Base-by-base conservation (phyloP, 2,329 filamentous ascomycete species). In the Sarocladiaceae sp. region DNA sequence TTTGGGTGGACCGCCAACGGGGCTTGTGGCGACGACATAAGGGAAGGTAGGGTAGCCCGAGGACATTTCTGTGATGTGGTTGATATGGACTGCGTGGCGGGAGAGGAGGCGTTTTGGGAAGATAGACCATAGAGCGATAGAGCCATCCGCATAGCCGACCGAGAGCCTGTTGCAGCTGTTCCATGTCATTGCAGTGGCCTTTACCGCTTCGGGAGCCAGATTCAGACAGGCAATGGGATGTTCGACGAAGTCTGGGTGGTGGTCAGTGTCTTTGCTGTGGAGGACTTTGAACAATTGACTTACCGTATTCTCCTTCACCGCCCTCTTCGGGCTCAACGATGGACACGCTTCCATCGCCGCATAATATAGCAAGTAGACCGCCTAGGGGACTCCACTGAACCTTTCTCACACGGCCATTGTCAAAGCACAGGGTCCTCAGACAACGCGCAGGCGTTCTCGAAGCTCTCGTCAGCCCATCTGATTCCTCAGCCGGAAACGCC, bases 31-130 rank as follows among this genome's bases (percentile, higher is more conserved):
- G n/a, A 80, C 62, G 7, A 78, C 55, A 49, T 74, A 75, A 0
- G 77, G 76, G 45, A 73, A 63, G 1, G 76, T 74, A 3, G 77
- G 77, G 49, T 76, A 79, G 16, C 68, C 74, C 0, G 74, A 73
- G 46, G 67, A 67, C 24, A 81, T 66, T 51, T 80, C 74, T 48
- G 79, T 65, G 3, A 80, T 64, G 44, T 68, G 61, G 40, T 68
- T 76, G 47, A 71, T 68, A 52, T 80, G 76, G n/a, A 73, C 63
- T 4, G 71, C 65, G 40, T 75, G 68, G 2, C 76, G 69, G 33
- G 70, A 69, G 21, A 80, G 61, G 42, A 78, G 59, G 20, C 63
- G 58, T 34, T 56, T 60, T 1, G 76, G 76, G 31, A 64, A 63
- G 33, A 80, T 53, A 10, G 76, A 80, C 76, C 76, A 81, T 10